Evolutionary conservation across 768 basidiomycete species (phyloP).

Genomic region (Boletus reticuloceps): DNA sequence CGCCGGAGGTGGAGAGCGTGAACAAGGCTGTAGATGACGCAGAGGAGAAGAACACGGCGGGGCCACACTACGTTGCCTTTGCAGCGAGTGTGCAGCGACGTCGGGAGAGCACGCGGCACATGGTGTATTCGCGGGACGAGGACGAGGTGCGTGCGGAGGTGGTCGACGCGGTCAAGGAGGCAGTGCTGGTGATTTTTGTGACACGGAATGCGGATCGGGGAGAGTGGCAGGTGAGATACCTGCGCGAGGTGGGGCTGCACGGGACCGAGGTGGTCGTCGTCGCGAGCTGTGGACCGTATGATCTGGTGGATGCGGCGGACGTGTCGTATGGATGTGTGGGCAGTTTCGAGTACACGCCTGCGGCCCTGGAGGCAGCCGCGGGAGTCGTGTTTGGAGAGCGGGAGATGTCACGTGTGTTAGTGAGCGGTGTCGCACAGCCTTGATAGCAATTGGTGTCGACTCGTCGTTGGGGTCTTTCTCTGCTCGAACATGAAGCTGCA

Average conservation of each 20-base stretch:
- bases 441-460: background rate
- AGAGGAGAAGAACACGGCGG: conserved; percentile 56
- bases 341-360: conserved; percentile 58
- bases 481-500: conserved; percentile 44
- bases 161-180: background rate
- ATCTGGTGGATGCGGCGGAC: conserved; percentile 20
- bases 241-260: conserved; percentile 30
- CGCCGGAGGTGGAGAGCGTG: conserved; percentile 54
- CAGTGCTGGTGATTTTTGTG: conserved; percentile 42
- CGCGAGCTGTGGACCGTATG: conserved; percentile 68
- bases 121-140: conserved; percentile 39
- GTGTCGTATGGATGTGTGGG: conserved; percentile 40
- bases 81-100: conserved; percentile 38
- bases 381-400: conserved; percentile 42
- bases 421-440: conserved; percentile 23
- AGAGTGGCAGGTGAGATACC: conserved; percentile 49
- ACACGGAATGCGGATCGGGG: conserved; percentile 54
- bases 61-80: conserved; percentile 52
- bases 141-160: background rate
- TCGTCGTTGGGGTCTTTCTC: no score
- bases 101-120: conserved; percentile 36
- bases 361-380: conserved; percentile 46
- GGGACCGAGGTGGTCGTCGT: conserved; percentile 43
- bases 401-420: conserved; percentile 16
- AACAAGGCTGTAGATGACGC: conserved; percentile 63